Conservation (phyloP, 2,329 filamentous ascomycete species). For the Fusarium sp. region DNA sequence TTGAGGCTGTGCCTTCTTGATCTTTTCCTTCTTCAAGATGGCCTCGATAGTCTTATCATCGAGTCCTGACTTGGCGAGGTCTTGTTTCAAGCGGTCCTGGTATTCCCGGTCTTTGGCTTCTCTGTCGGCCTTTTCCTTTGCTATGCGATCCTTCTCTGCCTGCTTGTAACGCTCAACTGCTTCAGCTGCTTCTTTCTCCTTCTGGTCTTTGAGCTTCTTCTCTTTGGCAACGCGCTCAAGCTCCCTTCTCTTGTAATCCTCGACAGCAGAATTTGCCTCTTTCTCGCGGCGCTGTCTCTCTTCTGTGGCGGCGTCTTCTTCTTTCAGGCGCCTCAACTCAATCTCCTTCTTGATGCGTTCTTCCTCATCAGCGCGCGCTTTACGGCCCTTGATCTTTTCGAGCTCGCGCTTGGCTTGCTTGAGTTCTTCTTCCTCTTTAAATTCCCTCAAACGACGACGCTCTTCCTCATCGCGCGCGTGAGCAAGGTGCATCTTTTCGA, state of each 20-base stretch:
- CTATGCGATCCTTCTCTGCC: constrained; percentile 55
- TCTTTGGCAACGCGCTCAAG: constrained; percentile 57
- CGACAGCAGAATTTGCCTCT: constrained; percentile 61
- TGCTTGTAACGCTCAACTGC: constrained; percentile 62
- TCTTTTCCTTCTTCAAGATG: constrained; percentile 66
- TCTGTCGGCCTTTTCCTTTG: constrained; percentile 59
- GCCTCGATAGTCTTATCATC: constrained; percentile 68
- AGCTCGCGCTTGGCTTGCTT: constrained; percentile 60
- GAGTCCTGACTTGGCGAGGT: constrained; percentile 67
- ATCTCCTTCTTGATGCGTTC: constrained; percentile 63
- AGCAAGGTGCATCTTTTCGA: constrained; percentile 30
- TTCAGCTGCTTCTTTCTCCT: constrained; percentile 61
- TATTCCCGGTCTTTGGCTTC: constrained; percentile 58
- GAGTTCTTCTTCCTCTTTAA: constrained; percentile 57
- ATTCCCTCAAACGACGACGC: constrained; percentile 51
- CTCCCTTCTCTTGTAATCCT: constrained; percentile 60
- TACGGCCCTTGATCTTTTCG: constrained; percentile 56
- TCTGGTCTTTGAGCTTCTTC: constrained; percentile 58
- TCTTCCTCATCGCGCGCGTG: constrained; percentile 49
- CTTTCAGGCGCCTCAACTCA: constrained; percentile 61
- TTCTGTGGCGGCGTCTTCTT: constrained; percentile 51
- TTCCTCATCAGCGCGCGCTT: constrained; percentile 60
- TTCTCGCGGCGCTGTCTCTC: constrained; percentile 52
- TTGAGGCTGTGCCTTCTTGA: constrained; percentile 45
- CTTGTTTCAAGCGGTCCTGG: constrained; percentile 64